A percentile compares a stretch with the other conserved stretches of the same genome.
These are phyloP conservation scores for Rhizopogon parksii DNA, from an alignment of 1,284 basidiomycete genomes.

Conservation along the genomic window DNA sequence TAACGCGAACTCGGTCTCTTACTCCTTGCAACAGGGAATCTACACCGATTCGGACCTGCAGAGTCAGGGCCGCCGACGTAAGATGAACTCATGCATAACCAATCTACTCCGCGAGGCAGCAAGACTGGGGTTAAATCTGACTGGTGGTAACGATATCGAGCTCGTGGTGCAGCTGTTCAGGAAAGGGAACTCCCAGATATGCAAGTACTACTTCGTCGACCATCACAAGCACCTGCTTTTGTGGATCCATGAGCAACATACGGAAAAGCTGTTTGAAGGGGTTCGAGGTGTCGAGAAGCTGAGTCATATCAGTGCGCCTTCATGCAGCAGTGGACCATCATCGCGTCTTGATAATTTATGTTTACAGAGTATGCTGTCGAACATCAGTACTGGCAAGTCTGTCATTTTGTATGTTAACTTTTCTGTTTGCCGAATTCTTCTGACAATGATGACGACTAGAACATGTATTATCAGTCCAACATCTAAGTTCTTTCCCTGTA, in stretches of 20 bases:
- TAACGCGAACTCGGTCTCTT: background rate
- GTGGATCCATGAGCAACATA: slow-evolving; percentile 7
- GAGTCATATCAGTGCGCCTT: slow-evolving; percentile 9
- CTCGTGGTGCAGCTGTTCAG: slow-evolving; percentile 3
- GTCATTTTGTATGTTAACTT: background rate
- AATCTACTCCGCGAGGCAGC: background rate
- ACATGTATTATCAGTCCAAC: background rate
- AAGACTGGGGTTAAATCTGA: too few species aligned
- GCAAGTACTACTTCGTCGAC: slow-evolving; percentile 9
- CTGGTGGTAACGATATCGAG: background rate
- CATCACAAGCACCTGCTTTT: slow-evolving; percentile 6
- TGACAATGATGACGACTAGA: background rate
- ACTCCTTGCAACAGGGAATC: background rate
- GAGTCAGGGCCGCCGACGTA: background rate
- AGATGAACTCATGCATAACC: background rate
- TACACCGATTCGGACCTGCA: background rate
- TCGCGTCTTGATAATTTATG: background rate
- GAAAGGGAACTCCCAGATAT: background rate
- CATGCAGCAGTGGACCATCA: too few species aligned
- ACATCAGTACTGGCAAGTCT: slow-evolving; percentile 41
- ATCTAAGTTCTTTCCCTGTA: background rate
- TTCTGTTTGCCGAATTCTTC: background rate
- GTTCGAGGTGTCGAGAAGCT: slow-evolving; percentile 5
- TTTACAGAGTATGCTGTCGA: slow-evolving; percentile 38
- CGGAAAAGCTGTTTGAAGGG: slow-evolving; percentile 3